Evolutionary conservation across 2,329 filamentous ascomycete genomes (phyloP).

Genomic region (Exophiala mesophila): DNA sequence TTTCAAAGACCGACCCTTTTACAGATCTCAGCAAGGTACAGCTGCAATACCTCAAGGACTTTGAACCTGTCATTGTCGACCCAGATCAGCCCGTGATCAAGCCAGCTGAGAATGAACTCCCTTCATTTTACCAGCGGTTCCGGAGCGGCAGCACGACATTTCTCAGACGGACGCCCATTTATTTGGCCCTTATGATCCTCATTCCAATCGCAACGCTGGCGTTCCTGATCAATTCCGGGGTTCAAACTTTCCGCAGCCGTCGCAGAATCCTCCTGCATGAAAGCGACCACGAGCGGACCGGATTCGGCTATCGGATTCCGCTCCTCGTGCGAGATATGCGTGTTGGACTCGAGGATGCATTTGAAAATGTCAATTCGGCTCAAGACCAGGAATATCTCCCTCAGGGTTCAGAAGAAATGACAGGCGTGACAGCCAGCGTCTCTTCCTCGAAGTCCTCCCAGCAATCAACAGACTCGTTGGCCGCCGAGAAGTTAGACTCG

Average conservation of each 20-base stretch:
- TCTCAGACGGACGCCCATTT: slow-evolving; percentile 56
- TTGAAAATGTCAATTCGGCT: slow-evolving; percentile 65
- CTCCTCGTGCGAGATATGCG: slow-evolving; percentile 71
- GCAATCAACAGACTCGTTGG: slow-evolving; percentile 15
- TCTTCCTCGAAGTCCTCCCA: slow-evolving; percentile 8
- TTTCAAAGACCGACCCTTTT: slow-evolving; percentile 74
- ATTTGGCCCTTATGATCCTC: slow-evolving; percentile 62
- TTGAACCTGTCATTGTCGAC: slow-evolving; percentile 71
- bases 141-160: slow-evolving; percentile 34
- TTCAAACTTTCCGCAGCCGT: slow-evolving; percentile 71
- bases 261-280: slow-evolving; percentile 74
- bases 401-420: slow-evolving; percentile 49
- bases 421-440: slow-evolving; percentile 11
- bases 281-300: slow-evolving; percentile 61
- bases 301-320: slow-evolving; percentile 69
- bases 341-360: slow-evolving; percentile 69
- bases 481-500: slow-evolving; percentile 30
- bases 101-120: slow-evolving; percentile 34
- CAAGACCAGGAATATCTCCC: slow-evolving; percentile 69
- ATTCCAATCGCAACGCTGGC: slow-evolving; percentile 66
- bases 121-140: slow-evolving; percentile 35
- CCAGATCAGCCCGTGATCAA: slow-evolving; percentile 55
- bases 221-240: slow-evolving; percentile 68
- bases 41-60: slow-evolving; percentile 69
- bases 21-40: slow-evolving; percentile 61